Base-by-base conservation (phyloP, 2,329 filamentous ascomycete genomes). In the Cadophora luteo-olivacea region DNA sequence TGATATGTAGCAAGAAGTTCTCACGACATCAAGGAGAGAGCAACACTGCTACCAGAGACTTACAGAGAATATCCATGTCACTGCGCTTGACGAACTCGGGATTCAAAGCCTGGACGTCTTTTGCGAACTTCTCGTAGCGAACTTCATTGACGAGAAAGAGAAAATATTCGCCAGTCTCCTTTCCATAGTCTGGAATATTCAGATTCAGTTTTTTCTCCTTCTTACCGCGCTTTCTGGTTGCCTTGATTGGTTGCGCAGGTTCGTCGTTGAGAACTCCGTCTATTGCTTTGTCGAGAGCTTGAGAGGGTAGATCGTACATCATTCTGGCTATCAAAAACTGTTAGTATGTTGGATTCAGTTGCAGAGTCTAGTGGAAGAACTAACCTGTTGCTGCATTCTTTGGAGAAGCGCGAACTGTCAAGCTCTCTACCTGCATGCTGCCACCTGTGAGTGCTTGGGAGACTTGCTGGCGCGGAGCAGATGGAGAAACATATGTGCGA, bases 101-200 rank as follows among this genome's bases (percentile, higher is more conserved):
- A 12, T 22, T 41, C 9, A 41, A 36, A 11, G 57, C 36, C 25
- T 60, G 57, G 14, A 36, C 36, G 19, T 60, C 57, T 4, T 60
- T 60, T 14, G 57, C 57, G 57, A 60, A 60, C 12, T 60, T 60
- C 57, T 60, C 57, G 33, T 41, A 60, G 3, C 33, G 36, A 22
- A 45, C 19, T 2, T 25, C 57, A 36, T 60, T 60, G 36, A 25
- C 36, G 12, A 60, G 33, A 33, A 25, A 25, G n/a, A 60, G n/a
- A 11, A 60, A 60, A 14, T 33, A 55, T 16, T 24, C 57, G 24
- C 36, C 22, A 19, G 38, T 19, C 32, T 58, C 25, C 36, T 45
- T 24, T 22, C 45, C 45, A 14, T 60, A 60, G 22, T 45, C 14
- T 11, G 57, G 36, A 11, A 22, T 22, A 3, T 14, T 60, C 11